Conservation (phyloP, 2,329 filamentous ascomycete species). For the Hymenoscyphus fructigenus region DNA sequence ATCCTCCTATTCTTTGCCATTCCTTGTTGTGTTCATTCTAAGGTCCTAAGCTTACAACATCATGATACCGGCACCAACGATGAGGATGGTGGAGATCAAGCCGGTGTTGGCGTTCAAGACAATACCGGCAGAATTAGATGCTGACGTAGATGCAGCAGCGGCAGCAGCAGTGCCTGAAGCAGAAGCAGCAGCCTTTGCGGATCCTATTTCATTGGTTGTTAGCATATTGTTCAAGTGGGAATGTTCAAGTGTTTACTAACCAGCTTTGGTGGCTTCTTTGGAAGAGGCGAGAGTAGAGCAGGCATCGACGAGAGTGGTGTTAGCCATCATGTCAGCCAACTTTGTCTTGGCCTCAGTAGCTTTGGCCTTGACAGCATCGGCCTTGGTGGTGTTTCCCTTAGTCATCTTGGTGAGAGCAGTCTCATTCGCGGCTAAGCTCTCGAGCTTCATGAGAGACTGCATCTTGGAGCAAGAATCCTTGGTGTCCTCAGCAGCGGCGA, state of each 20-base stretch:
- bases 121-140: conserved; percentile 16
- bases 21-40: not conserved
- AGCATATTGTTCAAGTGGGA: conserved; percentile 5
- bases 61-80: conserved; percentile 24
- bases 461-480: conserved; percentile 34
- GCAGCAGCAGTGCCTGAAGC: conserved; percentile 15
- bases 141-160: conserved; percentile 13
- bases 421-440: conserved; percentile 35
- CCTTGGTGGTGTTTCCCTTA: conserved; percentile 39
- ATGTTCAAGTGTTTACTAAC: conserved; percentile 10
- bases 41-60: conserved; percentile 20
- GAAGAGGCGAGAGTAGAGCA: conserved; percentile 10
- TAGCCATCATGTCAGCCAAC: conserved; percentile 36
- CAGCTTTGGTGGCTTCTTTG: conserved; percentile 14
- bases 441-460: conserved; percentile 30
- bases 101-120: conserved; percentile 21
- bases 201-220: conserved; percentile 6
- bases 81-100: conserved; percentile 20
- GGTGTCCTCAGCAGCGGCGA: conserved; percentile 35
- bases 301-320: conserved; percentile 37
- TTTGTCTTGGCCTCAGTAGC: conserved; percentile 31
- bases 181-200: conserved; percentile 13
- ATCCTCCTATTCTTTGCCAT: not conserved
- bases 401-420: conserved; percentile 37
- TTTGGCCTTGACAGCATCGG: conserved; percentile 38